These are phyloP conservation scores for Aspergillus tanneri DNA, from an alignment of 2,329 filamentous ascomycete species.

Conservation along the genomic window DNA sequence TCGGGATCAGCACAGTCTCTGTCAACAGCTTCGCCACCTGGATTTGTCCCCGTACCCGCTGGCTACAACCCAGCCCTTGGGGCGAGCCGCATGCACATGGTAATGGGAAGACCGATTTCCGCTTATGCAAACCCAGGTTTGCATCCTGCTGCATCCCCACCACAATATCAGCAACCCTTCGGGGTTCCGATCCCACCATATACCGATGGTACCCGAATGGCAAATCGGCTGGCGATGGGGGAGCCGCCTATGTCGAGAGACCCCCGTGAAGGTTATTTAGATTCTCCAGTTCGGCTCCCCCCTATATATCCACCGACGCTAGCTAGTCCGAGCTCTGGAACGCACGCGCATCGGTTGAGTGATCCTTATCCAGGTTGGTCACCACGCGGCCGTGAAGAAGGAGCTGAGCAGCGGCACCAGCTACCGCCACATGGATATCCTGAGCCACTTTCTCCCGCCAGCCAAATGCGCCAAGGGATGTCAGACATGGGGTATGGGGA, in stretches of 20 bases:
- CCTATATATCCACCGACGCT: slow-evolving; percentile 38
- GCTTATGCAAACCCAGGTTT: slow-evolving; percentile 30
- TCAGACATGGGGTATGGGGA: slow-evolving; percentile 25
- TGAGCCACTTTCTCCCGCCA: slow-evolving; percentile 29
- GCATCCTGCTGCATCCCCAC: slow-evolving; percentile 33
- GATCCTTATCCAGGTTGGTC: slow-evolving; percentile 36
- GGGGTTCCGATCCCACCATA: slow-evolving; percentile 30
- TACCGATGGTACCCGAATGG: slow-evolving; percentile 24
- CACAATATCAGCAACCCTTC: slow-evolving; percentile 32
- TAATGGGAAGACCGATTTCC: slow-evolving; percentile 27
- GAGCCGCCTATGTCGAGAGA: slow-evolving; percentile 28
- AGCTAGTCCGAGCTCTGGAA: slow-evolving; percentile 16
- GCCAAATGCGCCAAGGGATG: slow-evolving; percentile 26
- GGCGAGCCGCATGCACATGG: slow-evolving; percentile 19
- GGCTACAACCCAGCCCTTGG: slow-evolving; percentile 30
- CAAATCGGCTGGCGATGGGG: slow-evolving; percentile 26
- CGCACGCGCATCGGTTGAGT: slow-evolving; percentile 34
- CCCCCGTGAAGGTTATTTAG: slow-evolving; percentile 30
- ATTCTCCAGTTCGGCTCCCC: slow-evolving; percentile 38
- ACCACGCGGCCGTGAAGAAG: slow-evolving; percentile 24
- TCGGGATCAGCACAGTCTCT: slow-evolving; percentile 30
- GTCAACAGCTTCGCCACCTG: slow-evolving; percentile 25
- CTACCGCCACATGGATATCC: slow-evolving; percentile 23
- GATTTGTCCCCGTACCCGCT: slow-evolving; percentile 27
- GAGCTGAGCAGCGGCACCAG: slow-evolving; percentile 19